Conservation (phyloP, 2,329 filamentous ascomycete species). For the Orbilia javanica region DNA sequence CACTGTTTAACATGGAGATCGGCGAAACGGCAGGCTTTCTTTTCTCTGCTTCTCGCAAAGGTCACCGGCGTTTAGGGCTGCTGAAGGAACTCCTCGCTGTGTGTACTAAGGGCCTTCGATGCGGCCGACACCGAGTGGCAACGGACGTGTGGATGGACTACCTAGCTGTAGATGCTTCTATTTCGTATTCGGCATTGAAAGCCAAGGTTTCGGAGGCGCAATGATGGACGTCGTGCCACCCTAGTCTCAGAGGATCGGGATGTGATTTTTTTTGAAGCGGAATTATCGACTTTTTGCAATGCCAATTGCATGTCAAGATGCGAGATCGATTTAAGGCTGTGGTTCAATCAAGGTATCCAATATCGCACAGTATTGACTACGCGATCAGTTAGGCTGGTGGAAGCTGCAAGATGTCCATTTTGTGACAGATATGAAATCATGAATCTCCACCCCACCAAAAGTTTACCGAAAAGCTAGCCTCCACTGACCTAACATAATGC, state of each 20-base stretch:
- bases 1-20: neutral
- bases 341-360: no score
- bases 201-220: constrained; percentile 6
- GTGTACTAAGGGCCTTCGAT: neutral
- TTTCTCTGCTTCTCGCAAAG: neutral
- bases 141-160: constrained; percentile 9
- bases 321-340: neutral
- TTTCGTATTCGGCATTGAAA: neutral
- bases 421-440: neutral
- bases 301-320: neutral
- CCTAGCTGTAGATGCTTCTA: neutral
- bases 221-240: neutral
- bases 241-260: constrained; percentile 3
- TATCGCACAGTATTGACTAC: neutral
- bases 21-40: neutral
- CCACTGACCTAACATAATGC: constrained; percentile 92
- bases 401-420: neutral
- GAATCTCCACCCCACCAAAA: constrained; percentile 85
- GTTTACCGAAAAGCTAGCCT: constrained; percentile 90
- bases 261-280: neutral
- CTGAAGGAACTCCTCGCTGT: constrained; percentile 5
- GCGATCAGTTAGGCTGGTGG: neutral
- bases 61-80: neutral
- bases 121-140: constrained; percentile 26
- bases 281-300: neutral